phyloP scores from a whole-genome alignment of 2,329 filamentous ascomycete genomes.

The Macroventuria anomochaeta region DNA sequence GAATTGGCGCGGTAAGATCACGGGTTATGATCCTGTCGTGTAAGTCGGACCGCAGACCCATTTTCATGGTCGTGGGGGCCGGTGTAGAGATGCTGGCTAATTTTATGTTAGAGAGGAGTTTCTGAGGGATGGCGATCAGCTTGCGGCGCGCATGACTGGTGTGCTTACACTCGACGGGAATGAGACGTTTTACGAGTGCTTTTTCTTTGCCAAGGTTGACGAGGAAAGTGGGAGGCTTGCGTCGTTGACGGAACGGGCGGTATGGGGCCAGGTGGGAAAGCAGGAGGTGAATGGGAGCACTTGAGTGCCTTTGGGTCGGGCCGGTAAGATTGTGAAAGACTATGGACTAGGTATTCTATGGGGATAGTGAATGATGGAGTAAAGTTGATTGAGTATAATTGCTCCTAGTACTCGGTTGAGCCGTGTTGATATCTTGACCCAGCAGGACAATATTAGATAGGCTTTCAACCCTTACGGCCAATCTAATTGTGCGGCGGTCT shows the following conservation, averaged over 20 bases:
- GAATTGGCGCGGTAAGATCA: neutral
- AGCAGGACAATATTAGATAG: too few species aligned
- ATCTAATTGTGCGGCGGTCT: too few species aligned
- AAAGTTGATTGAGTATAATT: too few species aligned
- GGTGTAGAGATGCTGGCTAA: neutral
- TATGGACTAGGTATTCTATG: too few species aligned
- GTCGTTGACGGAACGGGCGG: neutral
- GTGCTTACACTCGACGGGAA: neutral
- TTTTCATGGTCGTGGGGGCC: too few species aligned
- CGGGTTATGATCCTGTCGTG: neutral
- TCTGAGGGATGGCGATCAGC: neutral
- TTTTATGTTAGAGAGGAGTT: neutral
- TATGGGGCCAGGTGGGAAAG: neutral
- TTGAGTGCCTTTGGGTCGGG: neutral
- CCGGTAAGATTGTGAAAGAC: too few species aligned
- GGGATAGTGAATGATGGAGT: too few species aligned
- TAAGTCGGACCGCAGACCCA: too few species aligned
- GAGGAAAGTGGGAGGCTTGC: neutral
- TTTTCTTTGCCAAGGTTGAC: neutral
- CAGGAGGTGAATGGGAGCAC: neutral
- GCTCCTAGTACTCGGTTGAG: too few species aligned
- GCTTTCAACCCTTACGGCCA: too few species aligned
- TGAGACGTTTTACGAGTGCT: neutral
- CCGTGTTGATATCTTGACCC: too few species aligned
- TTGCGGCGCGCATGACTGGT: neutral